These are phyloP conservation scores for Sugiyamaella pinicola DNA, from an alignment of 1,139 yeast species.

Conservation along the genomic window DNA sequence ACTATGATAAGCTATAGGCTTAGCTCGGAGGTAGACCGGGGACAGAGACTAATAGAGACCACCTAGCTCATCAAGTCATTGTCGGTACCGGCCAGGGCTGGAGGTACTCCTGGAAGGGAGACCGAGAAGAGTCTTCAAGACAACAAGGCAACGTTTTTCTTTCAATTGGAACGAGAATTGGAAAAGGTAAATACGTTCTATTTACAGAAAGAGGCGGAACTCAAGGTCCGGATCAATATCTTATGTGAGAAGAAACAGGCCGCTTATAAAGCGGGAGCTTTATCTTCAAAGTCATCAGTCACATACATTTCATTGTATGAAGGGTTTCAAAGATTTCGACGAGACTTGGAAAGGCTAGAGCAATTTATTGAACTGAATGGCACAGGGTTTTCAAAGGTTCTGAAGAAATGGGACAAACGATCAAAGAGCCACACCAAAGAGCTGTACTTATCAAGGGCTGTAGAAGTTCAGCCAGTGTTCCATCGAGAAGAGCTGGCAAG, in stretches of 20 bases:
- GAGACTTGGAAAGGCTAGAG: slow-evolving; percentile 83
- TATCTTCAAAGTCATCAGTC: slow-evolving; percentile 51
- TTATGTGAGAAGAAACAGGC: slow-evolving; percentile 71
- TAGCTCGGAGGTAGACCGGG: no score
- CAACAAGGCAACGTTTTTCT: slow-evolving; percentile 91
- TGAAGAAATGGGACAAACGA: slow-evolving; percentile 97
- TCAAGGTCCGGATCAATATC: slow-evolving; percentile 72
- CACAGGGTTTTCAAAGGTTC: slow-evolving; percentile 91
- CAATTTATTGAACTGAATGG: slow-evolving; percentile 93
- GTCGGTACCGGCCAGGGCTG: slow-evolving; percentile 33
- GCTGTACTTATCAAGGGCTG: slow-evolving; percentile 85
- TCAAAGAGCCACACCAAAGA: slow-evolving; percentile 95
- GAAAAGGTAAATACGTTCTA: slow-evolving; percentile 92
- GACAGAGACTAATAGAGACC: neutral
- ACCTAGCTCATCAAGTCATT: slow-evolving; percentile 46
- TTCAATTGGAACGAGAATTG: slow-evolving; percentile 86
- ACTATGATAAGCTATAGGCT: no score
- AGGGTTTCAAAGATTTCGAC: slow-evolving; percentile 84
- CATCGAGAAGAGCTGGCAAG: slow-evolving; percentile 86
- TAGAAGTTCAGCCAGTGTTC: slow-evolving; percentile 94
- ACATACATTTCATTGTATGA: slow-evolving; percentile 73
- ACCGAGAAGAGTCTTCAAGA: slow-evolving; percentile 72
- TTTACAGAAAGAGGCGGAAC: slow-evolving; percentile 84
- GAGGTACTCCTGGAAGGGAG: slow-evolving; percentile 35
- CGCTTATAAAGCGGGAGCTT: slow-evolving; percentile 50